Evolutionary conservation across 805 yeast genomes (phyloP), one percentile per base, ranked within the genome.

Genomic region (Wickerhamomyces subpelliculosus): DNA sequence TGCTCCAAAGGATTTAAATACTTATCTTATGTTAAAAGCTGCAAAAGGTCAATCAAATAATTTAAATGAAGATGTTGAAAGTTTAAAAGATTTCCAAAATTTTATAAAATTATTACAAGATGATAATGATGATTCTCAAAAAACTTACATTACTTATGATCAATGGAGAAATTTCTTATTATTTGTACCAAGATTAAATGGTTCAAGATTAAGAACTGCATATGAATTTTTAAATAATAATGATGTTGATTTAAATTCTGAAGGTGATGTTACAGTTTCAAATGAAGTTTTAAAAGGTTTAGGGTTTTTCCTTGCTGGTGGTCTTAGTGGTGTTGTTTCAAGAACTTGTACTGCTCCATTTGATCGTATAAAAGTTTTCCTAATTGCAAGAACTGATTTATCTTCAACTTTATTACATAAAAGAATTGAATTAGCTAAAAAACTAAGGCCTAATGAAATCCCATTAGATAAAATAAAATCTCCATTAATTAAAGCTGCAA

Each of bases 301-400:
- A 44, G 96, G 97, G 1, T 93, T 78, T 60, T 93, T 93, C 54
- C 62, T 89, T 25, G 95, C 96, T 2, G 98, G 98, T 28, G 98
- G 98, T 0, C 60, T 89, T 17, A 84, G 96, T 2, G 98, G 98
- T 2, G 98, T 90, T 2, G 83, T 93, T 4, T 87, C 96, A 12
- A 78, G 98, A 62, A 88, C 97, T 0, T 83, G 93, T 51, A 93
- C 98, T 0, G 98, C 97, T 0, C 98, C 98, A 10, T 85, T 93
- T 46, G 98, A 93, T 60, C 74, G 98, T 57, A 75, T 93, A 18
- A 93, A 93, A 58, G 97, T 93, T 12, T 93, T 85, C 50, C 65
- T 93, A 35, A 93, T 93, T 52, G 97, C 97, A 1, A 75, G 95
- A 58, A 81, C 96, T 1, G 94, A 84, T 56, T 62, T 84, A 32